These are phyloP conservation scores for Ganoderma multipileum DNA, from an alignment of 1,284 basidiomycete species.

Conservation along the genomic window DNA sequence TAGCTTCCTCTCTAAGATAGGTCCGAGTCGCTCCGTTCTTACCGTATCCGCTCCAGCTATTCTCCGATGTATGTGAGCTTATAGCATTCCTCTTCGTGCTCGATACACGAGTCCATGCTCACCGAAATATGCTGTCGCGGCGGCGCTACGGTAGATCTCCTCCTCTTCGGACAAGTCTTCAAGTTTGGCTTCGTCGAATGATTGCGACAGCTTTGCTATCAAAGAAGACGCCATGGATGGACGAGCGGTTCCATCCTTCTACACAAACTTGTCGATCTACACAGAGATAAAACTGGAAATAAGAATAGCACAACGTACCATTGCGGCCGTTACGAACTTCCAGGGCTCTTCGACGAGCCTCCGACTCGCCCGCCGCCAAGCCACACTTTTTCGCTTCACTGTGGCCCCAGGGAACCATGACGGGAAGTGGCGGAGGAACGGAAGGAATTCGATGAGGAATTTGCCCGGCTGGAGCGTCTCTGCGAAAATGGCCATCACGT, in stretches of 20 bases:
- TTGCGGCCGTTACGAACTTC: constrained; percentile 15
- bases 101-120: neutral
- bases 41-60: constrained; percentile 29
- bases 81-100: too few relatives aligned
- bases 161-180: constrained; percentile 2
- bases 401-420: constrained; percentile 16
- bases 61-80: constrained; percentile 1
- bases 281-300: too few relatives aligned
- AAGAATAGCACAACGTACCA: constrained; percentile 16
- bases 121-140: constrained; percentile 1
- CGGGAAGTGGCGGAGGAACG: constrained; percentile 16
- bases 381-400: constrained; percentile 19
- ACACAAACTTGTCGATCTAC: too few relatives aligned
- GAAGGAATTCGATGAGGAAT: constrained; percentile 24
- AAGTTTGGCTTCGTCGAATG: neutral
- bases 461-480: constrained; percentile 22
- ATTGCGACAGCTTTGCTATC: neutral
- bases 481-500: constrained; percentile 19
- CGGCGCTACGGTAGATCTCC: neutral
- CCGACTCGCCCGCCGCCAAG: neutral
- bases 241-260: neutral
- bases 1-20: too few relatives aligned
- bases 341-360: constrained; percentile 14
- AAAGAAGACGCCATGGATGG: constrained; percentile 3
- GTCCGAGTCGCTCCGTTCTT: too few relatives aligned